Evolutionary conservation across 192 early-diverging fungal species (phyloP), one percentile per base, ranked within the genome.

Genomic region (Backusella macrospora): DNA sequence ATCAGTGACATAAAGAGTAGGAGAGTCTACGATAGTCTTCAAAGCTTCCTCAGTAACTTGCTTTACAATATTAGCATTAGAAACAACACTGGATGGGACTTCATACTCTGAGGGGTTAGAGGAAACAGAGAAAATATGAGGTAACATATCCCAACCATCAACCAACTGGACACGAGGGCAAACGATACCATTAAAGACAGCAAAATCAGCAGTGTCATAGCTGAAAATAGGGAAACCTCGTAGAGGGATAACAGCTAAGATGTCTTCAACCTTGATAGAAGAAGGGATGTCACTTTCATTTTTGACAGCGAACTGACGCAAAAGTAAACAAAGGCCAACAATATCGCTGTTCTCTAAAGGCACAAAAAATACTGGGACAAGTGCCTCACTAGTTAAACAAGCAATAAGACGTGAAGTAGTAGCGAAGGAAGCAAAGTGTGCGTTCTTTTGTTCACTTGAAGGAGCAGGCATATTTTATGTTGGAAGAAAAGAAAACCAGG

Each of bases 321-420:
- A 68, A 34, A 76, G 62, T 29, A 64, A 44, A 75, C 82, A 72
- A 42, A 72, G 38, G 38, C 73, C 77, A 29, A 18, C 49, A 12
- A 70, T 18, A 5, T 71, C 48, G 44, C 37, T 37, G 45, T 21
- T 26, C 23, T 68, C 72, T 26, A 63, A 38, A 0, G 66, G 23
- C 13, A 84, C 71, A 65, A 82, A 84, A 75, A 75, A 75, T 26
- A 85, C 84, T 26, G 76, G 55, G 9, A 83, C 84, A 12, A 91
- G 78, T 5, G 63, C 46, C 77, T 91, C 90, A 45, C 84, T 88
- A 26, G 85, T 84, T 5, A 89, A 72, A 43, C 89, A 90, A 6
- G 83, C 63, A 21, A 90, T 69, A 6, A 90, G 77, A n/a, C 90
- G 83, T 10, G 88, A 88, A 8, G 77, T 71, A 1, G 85, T 86